Conservation (phyloP, 768 basidiomycete species). For the Gloeostereum incarnatum region DNA sequence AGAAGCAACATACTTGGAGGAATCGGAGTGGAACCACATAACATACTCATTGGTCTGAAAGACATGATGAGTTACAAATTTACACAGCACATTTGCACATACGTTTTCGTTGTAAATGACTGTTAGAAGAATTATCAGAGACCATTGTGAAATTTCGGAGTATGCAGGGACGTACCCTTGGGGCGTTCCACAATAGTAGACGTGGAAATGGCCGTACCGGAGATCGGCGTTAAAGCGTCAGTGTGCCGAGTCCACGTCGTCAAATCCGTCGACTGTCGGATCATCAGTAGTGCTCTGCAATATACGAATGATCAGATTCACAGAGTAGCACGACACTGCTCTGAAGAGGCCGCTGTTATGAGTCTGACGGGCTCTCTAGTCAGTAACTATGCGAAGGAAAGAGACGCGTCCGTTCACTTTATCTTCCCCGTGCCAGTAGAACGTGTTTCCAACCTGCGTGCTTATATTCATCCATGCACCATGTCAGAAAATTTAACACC, state of each 20-base stretch:
- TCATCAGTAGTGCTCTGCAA: neutral
- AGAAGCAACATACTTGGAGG: slow-evolving; percentile 34
- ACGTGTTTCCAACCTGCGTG: too few relatives aligned
- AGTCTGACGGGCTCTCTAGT: slow-evolving; percentile 47
- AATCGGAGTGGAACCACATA: slow-evolving; percentile 67
- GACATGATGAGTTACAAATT: neutral
- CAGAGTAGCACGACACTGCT: slow-evolving; percentile 51
- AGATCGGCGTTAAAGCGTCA: slow-evolving; percentile 45
- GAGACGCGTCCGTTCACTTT: too few relatives aligned
- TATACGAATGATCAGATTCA: slow-evolving; percentile 12
- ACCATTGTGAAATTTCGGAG: neutral
- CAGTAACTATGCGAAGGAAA: too few relatives aligned
- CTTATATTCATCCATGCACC: too few relatives aligned
- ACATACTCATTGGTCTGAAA: slow-evolving; percentile 50
- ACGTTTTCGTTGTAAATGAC: slow-evolving; percentile 48
- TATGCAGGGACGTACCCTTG: slow-evolving; percentile 30
- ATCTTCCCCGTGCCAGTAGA: too few relatives aligned
- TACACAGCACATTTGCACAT: slow-evolving; percentile 1
- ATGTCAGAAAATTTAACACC: too few relatives aligned
- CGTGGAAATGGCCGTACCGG: slow-evolving; percentile 46
- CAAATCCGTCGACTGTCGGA: slow-evolving; percentile 37
- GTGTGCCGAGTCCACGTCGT: slow-evolving; percentile 47
- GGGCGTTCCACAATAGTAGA: slow-evolving; percentile 54
- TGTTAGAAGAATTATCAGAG: slow-evolving; percentile 12
- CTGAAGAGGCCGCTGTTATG: slow-evolving; percentile 44